Evolutionary conservation across 2,329 filamentous ascomycete species (phyloP), one percentile per base, ranked within the genome.

Genomic region (Pleurostoma richardsiae): DNA sequence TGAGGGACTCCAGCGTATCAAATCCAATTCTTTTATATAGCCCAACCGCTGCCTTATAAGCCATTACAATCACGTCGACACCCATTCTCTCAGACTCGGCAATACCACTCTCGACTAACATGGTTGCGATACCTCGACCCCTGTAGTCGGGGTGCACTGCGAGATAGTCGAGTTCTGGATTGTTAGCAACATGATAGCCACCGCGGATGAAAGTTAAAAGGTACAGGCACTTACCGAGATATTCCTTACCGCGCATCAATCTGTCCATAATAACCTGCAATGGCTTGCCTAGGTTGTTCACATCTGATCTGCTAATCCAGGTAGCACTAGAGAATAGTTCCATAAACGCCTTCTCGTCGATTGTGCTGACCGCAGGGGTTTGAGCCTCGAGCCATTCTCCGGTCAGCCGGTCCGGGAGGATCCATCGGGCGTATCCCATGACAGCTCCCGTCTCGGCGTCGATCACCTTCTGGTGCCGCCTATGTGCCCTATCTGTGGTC

Each of bases 21-120:
- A 57, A 61, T 0, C 59, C 58, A 5, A 54, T 42, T 36, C 52
- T 49, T 46, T 50, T 46, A 45, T 59, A 58, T n/a, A 58, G 44
- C 10, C 31, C 33, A n/a, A 54, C 39, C 3, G 49, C 56, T 3
- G 48, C 47, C 10, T 42, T 45, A 33, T 52, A 53, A 10, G 54
- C 56, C 6, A 54, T 29, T 10, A 64, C 48, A 40, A 54, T 56
- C 5, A 59, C 52, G 42, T 56, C 52, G 10, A 60, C 39, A 3
- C 53, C 52, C 43, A 59, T 44, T 45, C 51, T 49, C 39, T 52
- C 45, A 6, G 57, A 56, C 43, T 56, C 42, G n/a, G 50, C 44
- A 28, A 60, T 48, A 0, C 56, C 56, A 11, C 50, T 48, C 3
- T 42, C 40, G 28, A 59, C 52, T 5, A 59, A 46, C 26, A 46